Percentiles rank a stretch among this genome's conserved stretches.
Conservation (phyloP, 306 rosid species). For the Vigna mungo region DNA sequence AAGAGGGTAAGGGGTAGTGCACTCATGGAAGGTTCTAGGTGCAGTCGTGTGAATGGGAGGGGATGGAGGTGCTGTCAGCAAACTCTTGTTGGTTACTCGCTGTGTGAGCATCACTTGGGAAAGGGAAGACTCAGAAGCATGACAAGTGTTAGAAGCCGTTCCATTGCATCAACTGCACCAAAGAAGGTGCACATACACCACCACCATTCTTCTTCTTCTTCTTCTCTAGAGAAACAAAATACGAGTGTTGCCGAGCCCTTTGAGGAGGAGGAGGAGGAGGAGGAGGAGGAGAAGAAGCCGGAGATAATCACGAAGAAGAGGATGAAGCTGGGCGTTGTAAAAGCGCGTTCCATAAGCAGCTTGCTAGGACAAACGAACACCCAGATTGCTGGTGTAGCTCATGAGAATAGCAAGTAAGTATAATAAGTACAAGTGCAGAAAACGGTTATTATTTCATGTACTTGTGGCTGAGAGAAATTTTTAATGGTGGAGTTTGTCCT, state of each 20-base stretch:
- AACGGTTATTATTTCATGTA: conserved; percentile 46
- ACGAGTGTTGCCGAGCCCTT: conserved; percentile 13
- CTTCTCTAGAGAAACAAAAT: conserved; percentile 31
- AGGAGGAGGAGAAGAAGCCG: conserved; percentile 32
- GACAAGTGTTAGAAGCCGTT: conserved; percentile 75
- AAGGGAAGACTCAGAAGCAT: conserved; percentile 91
- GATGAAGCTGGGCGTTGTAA: conserved; percentile 78
- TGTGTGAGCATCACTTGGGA: conserved; percentile 97
- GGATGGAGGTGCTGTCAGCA: conserved; percentile 98
- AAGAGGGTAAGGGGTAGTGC: conserved; percentile 58
- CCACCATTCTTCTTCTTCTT: conserved; percentile 11
- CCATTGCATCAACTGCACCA: conserved; percentile 24
- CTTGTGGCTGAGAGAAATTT: background rate
- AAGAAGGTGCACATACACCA: conserved; percentile 28
- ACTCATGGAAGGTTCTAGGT: conserved; percentile 94
- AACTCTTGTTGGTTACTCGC: conserved; percentile 95
- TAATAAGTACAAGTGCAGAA: background rate
- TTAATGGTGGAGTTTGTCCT: conserved; percentile 27
- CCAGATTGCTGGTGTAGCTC: background rate
- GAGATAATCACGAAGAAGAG: conserved; percentile 42
- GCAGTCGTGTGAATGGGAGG: conserved; percentile 99
- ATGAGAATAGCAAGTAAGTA: conserved; percentile 46
- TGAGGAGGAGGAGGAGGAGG: background rate
- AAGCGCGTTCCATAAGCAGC: conserved; percentile 90
- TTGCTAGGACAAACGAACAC: conserved; percentile 72